Conservation (phyloP, 2,329 filamentous ascomycete genomes). For the Fulvia fulva region DNA sequence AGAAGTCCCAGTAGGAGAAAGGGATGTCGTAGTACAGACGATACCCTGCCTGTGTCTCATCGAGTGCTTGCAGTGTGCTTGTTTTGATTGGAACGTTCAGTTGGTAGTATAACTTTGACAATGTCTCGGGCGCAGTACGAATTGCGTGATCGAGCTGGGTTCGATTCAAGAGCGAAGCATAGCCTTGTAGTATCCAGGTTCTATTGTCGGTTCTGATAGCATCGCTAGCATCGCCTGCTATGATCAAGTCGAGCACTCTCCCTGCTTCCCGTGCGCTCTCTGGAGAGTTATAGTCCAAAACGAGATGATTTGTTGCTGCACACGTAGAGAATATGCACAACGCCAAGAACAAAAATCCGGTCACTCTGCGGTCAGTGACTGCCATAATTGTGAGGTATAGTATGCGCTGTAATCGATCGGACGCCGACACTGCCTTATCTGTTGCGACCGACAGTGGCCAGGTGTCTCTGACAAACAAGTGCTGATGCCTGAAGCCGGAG, state of each 20-base stretch:
- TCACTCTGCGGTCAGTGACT: background rate
- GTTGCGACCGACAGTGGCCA: background rate
- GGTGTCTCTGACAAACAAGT: background rate
- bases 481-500: background rate
- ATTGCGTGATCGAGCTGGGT: background rate
- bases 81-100: background rate
- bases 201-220: background rate
- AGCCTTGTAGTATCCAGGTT: background rate
- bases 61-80: background rate
- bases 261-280: background rate
- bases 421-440: background rate
- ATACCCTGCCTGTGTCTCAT: background rate
- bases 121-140: background rate
- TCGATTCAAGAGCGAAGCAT: background rate
- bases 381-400: background rate
- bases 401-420: background rate
- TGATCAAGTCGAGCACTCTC: background rate
- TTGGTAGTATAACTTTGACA: background rate
- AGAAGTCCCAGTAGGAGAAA: background rate
- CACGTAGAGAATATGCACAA: background rate
- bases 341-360: background rate
- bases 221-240: background rate
- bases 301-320: background rate
- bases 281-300: background rate
- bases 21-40: background rate